A percentile compares a stretch with the other conserved stretches of the same genome.
These are phyloP conservation scores for Penicillium argentinense DNA, from an alignment of 495 filamentous ascomycete genomes.

Conservation along the genomic window DNA sequence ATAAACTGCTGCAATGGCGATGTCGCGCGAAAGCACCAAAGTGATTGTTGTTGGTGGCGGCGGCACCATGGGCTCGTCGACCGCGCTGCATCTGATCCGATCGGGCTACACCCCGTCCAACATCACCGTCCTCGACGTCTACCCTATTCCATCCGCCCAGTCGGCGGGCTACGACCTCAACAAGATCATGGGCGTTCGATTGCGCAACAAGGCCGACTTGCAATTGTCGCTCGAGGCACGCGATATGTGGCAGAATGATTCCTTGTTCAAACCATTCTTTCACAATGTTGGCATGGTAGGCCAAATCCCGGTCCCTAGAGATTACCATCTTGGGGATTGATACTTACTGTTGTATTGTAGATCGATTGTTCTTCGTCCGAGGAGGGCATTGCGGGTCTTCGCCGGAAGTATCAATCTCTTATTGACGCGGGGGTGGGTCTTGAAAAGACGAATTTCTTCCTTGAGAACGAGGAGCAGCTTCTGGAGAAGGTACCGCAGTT, in stretches of 20 bases:
- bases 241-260: slow-evolving; percentile 45
- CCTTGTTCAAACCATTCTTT: slow-evolving; percentile 45
- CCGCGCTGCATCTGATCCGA: slow-evolving; percentile 46
- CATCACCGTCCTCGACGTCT: slow-evolving; percentile 46
- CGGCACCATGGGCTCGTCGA: slow-evolving; percentile 47
- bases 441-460: slow-evolving; percentile 16
- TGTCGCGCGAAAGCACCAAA: slow-evolving; percentile 15
- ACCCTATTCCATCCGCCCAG: slow-evolving; percentile 41
- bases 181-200: slow-evolving; percentile 38
- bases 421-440: slow-evolving; percentile 16
- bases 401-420: slow-evolving; percentile 11
- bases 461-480: slow-evolving; percentile 14
- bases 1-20: neutral
- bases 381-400: slow-evolving; percentile 13
- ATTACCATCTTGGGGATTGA: no score
- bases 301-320: no score
- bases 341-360: no score
- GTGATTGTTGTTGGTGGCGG: slow-evolving; percentile 23
- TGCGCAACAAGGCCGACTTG: slow-evolving; percentile 15
- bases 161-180: slow-evolving; percentile 50
- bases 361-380: slow-evolving; percentile 22
- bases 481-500: slow-evolving; percentile 9
- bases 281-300: slow-evolving; percentile 35
- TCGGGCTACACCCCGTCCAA: slow-evolving; percentile 39
- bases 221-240: slow-evolving; percentile 29